Percentiles rank a stretch among this genome's conserved stretches.
phyloP scores from a whole-genome alignment of 371 early-diverging fungal species.

The Actinomucor elegans region DNA sequence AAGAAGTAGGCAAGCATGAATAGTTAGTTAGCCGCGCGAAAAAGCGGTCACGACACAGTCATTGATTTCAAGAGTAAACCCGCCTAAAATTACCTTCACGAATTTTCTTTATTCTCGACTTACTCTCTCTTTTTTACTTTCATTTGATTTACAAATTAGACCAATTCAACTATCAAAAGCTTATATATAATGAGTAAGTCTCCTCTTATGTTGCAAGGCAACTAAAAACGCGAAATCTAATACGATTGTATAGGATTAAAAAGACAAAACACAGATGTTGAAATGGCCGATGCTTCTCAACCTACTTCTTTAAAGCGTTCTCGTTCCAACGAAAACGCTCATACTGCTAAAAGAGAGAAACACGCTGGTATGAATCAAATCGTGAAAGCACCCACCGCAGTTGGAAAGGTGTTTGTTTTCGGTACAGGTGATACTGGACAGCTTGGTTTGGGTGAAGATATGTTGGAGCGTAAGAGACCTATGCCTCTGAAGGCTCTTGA shows the following conservation, averaged over 20 bases:
- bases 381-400: constrained; percentile 20
- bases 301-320: constrained; percentile 13
- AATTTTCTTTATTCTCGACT: no score
- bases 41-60: no score
- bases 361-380: constrained; percentile 11
- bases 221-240: constrained; percentile 1
- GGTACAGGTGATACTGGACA: constrained; percentile 97
- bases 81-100: no score
- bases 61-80: no score
- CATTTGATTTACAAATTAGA: no score
- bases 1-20: no score
- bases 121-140: no score
- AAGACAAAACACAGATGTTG: constrained; percentile 23
- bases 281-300: constrained; percentile 16
- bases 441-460: constrained; percentile 90
- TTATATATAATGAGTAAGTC: no score
- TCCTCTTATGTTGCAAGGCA: no score
- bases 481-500: constrained; percentile 67
- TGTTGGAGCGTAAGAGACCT: constrained; percentile 73
- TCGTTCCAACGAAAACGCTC: constrained; percentile 2
- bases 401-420: constrained; percentile 85
- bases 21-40: no score
- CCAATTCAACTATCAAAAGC: no score
- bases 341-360: neutral
- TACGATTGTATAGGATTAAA: neutral